Percentiles rank a stretch among this genome's conserved stretches.
Conservation (phyloP, 2,329 filamentous ascomycete genomes). For the Epichloe hybrida region DNA sequence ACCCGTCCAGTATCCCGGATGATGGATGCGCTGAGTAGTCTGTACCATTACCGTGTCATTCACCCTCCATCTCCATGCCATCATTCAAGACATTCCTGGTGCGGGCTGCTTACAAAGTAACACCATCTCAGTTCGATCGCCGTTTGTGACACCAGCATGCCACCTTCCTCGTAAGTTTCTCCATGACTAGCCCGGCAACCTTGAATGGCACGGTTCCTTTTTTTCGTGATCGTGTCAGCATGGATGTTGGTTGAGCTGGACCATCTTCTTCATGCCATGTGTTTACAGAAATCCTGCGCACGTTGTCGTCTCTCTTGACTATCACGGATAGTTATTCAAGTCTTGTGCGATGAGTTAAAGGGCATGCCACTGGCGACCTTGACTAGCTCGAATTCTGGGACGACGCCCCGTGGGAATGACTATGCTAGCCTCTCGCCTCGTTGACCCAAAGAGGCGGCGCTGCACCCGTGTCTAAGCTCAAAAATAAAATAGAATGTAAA, state of each 20-base stretch:
- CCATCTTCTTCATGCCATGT: no score
- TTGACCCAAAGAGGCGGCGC: neutral
- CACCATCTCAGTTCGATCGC: neutral
- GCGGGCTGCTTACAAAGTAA: neutral
- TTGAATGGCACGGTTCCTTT: no score
- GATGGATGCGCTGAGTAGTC: no score
- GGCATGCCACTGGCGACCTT: neutral
- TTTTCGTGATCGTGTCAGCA: no score
- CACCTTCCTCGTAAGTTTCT: neutral
- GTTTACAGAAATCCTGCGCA: no score
- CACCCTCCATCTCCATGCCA: neutral
- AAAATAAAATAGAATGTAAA: neutral
- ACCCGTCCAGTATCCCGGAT: no score
- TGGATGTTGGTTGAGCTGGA: no score
- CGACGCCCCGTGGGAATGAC: neutral
- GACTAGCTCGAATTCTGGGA: constrained; percentile 1
- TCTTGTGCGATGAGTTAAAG: neutral
- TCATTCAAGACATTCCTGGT: neutral
- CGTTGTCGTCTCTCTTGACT: no score
- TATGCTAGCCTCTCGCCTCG: neutral
- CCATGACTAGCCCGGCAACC: neutral
- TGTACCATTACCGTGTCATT: neutral
- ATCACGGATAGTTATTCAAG: no score
- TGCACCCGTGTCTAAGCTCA: neutral
- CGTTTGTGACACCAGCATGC: neutral